A percentile compares a stretch with the other conserved stretches of the same genome.
Evolutionary conservation across 2,329 filamentous ascomycete genomes (phyloP).

Genomic region (Orbilia quercus): DNA sequence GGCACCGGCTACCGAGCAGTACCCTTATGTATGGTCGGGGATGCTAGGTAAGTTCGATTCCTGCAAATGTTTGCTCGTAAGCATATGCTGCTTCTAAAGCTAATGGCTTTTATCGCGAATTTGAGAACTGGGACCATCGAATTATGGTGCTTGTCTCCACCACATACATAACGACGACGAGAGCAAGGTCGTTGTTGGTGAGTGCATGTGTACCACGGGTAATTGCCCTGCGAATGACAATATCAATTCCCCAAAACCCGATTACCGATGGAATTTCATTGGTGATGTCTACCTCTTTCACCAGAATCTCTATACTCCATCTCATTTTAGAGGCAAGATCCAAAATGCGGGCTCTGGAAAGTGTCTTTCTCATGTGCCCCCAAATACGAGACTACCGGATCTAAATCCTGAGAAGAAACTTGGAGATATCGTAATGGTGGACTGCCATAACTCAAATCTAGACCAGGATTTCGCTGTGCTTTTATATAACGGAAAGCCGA

Average conservation of each 20-base stretch:
- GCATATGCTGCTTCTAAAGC: background rate
- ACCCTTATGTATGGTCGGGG: slow-evolving; percentile 30
- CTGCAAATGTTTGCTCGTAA: background rate
- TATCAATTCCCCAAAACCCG: slow-evolving; percentile 16
- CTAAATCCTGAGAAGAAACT: background rate
- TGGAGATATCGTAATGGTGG: slow-evolving; percentile 4
- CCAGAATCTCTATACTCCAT: background rate
- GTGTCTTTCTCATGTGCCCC: slow-evolving; percentile 8
- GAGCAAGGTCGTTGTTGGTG: background rate
- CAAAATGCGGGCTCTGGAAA: background rate
- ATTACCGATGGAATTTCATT: slow-evolving; percentile 26
- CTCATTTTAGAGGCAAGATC: slow-evolving; percentile 18
- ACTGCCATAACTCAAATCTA: background rate
- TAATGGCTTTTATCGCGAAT: background rate
- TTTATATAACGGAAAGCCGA: slow-evolving; percentile 2
- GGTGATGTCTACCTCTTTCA: slow-evolving; percentile 1
- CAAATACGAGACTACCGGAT: background rate
- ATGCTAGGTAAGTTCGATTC: slow-evolving; percentile 20
- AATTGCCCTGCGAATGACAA: slow-evolving; percentile 8
- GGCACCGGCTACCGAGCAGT: background rate
- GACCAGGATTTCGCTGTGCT: slow-evolving; percentile 5
- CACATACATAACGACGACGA: background rate
- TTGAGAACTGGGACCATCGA: slow-evolving; percentile 16
- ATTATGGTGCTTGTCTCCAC: slow-evolving; percentile 9
- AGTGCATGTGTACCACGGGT: slow-evolving; percentile 6